Evolutionary conservation across 306 rosid species (phyloP).

Genomic region (Dryas drummondii): DNA sequence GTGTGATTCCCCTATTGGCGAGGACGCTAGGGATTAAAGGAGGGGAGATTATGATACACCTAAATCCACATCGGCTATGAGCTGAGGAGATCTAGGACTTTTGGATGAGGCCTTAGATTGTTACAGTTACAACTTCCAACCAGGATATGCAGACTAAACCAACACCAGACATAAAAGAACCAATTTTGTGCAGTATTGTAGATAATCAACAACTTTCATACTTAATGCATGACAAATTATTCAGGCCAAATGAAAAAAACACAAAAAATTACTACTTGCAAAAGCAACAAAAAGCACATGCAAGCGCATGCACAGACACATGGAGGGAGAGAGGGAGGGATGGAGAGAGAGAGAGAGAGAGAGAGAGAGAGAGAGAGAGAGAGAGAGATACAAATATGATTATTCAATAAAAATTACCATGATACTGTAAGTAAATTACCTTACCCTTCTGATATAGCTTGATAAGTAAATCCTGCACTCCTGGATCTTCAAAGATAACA

Average conservation of each 20-base stretch:
- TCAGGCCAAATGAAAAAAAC: too few species aligned
- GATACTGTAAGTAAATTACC: conserved; percentile 8
- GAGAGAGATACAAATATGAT: neutral
- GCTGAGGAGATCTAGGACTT: too few species aligned
- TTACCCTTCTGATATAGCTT: conserved; percentile 75
- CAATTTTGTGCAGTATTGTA: neutral
- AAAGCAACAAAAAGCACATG: neutral
- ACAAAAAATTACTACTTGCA: neutral
- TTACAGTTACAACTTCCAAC: too few species aligned
- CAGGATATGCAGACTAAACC: neutral
- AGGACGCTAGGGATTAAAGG: too few species aligned
- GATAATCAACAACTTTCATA: too few species aligned
- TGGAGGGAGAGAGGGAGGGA: neutral
- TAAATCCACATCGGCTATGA: too few species aligned
- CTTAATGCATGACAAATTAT: too few species aligned
- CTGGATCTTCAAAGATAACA: conserved; percentile 98
- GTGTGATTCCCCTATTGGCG: too few species aligned
- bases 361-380: conserved; percentile 10
- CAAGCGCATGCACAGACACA: neutral
- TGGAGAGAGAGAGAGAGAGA: neutral
- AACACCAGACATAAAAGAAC: neutral
- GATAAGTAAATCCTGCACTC: conserved; percentile 87
- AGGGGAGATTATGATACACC: too few species aligned
- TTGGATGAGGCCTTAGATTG: too few species aligned
- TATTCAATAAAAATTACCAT: neutral